These are phyloP conservation scores for Pisolithus thermaeus DNA, from an alignment of 1,284 basidiomycete genomes.

Conservation along the genomic window DNA sequence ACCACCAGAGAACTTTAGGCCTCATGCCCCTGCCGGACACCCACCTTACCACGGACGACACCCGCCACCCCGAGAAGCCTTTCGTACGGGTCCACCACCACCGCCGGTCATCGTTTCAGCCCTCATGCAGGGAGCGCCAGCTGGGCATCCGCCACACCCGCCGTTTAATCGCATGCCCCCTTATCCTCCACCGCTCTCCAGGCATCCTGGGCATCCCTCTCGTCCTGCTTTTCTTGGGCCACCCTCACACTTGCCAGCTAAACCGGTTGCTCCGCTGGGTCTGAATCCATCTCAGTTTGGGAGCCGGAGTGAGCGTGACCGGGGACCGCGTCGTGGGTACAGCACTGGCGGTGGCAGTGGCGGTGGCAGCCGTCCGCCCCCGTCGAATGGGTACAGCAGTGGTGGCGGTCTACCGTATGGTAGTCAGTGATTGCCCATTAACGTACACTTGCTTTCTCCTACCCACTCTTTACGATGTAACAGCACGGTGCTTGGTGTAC, in stretches of 20 bases:
- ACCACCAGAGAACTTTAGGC: slow-evolving; percentile 11
- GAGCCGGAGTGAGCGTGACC: slow-evolving; percentile 7
- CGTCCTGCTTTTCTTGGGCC: background rate
- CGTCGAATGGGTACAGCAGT: slow-evolving; percentile 4
- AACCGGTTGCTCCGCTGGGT: slow-evolving; percentile 1
- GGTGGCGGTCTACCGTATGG: background rate
- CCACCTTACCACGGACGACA: slow-evolving; percentile 24
- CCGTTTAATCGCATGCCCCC: slow-evolving; percentile 6
- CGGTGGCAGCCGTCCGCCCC: slow-evolving; percentile 7
- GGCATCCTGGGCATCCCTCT: background rate
- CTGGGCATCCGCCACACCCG: background rate
- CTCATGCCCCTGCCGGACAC: slow-evolving; percentile 8
- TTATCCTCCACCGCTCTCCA: background rate
- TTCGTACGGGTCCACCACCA: slow-evolving; percentile 21
- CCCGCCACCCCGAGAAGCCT: slow-evolving; percentile 26
- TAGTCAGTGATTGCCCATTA: background rate
- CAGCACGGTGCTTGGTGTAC: background rate
- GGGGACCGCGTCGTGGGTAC: slow-evolving; percentile 12
- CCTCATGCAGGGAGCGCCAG: slow-evolving; percentile 24
- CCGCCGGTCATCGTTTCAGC: slow-evolving; percentile 25
- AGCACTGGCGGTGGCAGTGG: slow-evolving; percentile 5
- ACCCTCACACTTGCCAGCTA: slow-evolving; percentile 1
- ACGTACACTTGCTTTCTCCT: background rate
- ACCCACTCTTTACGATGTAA: background rate
- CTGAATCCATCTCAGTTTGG: slow-evolving; percentile 6